Evolutionary conservation across 768 basidiomycete species (phyloP).

Genomic region (Termitomyces titanicus): DNA sequence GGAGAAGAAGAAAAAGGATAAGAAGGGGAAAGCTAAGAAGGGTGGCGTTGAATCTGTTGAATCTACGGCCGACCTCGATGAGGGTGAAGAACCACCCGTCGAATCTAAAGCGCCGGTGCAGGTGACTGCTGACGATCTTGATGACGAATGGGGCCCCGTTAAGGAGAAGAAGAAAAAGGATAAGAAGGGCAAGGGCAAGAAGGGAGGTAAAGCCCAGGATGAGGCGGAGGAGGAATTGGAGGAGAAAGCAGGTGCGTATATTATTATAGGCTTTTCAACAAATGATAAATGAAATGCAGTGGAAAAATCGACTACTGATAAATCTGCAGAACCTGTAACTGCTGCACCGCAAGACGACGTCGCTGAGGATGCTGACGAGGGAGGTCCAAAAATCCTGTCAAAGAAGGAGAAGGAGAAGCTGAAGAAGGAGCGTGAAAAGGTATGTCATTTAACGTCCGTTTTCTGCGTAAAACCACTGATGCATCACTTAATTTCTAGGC

Average conservation of each 20-base stretch:
- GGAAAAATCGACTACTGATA: constrained; percentile 21
- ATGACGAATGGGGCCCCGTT: constrained; percentile 67
- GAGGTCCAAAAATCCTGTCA: constrained; percentile 66
- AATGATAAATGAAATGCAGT: constrained; percentile 11
- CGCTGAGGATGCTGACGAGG: constrained; percentile 52
- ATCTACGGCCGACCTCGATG: constrained; percentile 25
- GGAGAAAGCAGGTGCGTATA: constrained; percentile 19
- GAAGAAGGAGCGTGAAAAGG: constrained; percentile 98
- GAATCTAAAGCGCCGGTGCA: constrained; percentile 42
- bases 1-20: constrained; percentile 60
- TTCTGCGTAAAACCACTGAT: constrained; percentile 4
- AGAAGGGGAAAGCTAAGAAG: constrained; percentile 59
- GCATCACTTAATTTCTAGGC: constrained; percentile 45
- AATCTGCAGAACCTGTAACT: constrained; percentile 19
- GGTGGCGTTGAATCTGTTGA: constrained; percentile 37
- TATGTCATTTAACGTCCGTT: constrained; percentile 19
- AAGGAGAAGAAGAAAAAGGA: constrained; percentile 63
- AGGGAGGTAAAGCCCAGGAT: constrained; percentile 31
- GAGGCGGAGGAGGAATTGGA: constrained; percentile 38
- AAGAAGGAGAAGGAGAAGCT: constrained; percentile 98
- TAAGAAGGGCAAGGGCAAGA: constrained; percentile 57
- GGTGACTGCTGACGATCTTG: constrained; percentile 67
- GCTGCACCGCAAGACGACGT: constrained; percentile 32
- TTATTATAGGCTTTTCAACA: not conserved
- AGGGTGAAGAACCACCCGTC: constrained; percentile 23